These are phyloP conservation scores for Stenocarpella maydis DNA, from an alignment of 2,329 filamentous ascomycete species.

Conservation along the genomic window DNA sequence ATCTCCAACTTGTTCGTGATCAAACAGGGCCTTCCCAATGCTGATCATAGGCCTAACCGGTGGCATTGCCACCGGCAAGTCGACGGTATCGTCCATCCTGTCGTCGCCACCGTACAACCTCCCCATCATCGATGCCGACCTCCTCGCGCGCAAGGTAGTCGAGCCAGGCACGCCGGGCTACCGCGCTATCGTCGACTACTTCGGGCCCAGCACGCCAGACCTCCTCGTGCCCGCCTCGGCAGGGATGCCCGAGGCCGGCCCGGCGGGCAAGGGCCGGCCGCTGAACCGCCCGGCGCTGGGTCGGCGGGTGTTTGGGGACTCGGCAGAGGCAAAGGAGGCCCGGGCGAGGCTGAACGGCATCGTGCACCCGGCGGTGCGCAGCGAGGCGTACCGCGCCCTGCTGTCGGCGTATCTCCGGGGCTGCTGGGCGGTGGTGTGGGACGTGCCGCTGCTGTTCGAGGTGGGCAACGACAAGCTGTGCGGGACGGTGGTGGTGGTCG, in stretches of 20 bases:
- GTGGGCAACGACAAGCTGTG: conserved; percentile 85
- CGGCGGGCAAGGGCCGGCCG: conserved; percentile 70
- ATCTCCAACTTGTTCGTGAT: neutral
- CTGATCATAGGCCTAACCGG: conserved; percentile 95
- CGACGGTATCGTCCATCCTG: conserved; percentile 88
- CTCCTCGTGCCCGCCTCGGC: conserved; percentile 72
- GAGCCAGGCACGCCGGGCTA: conserved; percentile 90
- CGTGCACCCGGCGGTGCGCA: conserved; percentile 88
- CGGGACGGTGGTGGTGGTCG: conserved; percentile 86
- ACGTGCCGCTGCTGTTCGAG: conserved; percentile 93
- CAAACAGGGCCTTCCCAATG: conserved; percentile 62
- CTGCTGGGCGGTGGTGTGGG: conserved; percentile 88
- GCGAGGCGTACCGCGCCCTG: conserved; percentile 80
- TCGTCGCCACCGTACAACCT: conserved; percentile 82
- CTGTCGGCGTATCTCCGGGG: conserved; percentile 77
- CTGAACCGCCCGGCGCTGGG: conserved; percentile 89
- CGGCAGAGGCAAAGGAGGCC: conserved; percentile 73
- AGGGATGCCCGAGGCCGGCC: conserved; percentile 61
- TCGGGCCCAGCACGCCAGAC: conserved; percentile 83
- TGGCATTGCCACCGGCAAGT: conserved; percentile 98
- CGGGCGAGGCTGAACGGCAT: conserved; percentile 84
- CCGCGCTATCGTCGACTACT: conserved; percentile 81
- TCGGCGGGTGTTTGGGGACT: conserved; percentile 83
- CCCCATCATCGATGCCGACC: conserved; percentile 92
- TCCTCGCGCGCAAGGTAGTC: conserved; percentile 91